Percentiles rank a stretch among this genome's conserved stretches.
Conservation (phyloP, 345 rosid genomes). For the Odontarrhena argentea region DNA sequence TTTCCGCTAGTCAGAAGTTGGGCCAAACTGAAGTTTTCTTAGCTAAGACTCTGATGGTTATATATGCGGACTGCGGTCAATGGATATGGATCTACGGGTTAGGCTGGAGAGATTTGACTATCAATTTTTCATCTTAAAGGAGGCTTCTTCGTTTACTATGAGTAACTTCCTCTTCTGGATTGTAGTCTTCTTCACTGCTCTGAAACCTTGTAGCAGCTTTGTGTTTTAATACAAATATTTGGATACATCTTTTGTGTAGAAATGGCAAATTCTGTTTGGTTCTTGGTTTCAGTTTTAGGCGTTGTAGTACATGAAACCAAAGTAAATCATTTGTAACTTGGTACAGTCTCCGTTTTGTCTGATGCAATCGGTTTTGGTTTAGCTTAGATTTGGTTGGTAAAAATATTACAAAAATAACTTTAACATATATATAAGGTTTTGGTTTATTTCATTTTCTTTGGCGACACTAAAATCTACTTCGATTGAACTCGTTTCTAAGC, state of each 20-base stretch:
- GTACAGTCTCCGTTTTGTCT: background rate
- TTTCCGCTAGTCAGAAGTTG: slow-evolving; percentile 53
- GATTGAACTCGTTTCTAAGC: too few species aligned
- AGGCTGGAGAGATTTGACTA: slow-evolving; percentile 11
- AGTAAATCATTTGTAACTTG: background rate
- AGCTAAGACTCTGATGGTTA: background rate
- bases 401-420: too few species aligned
- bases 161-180: background rate
- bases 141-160: background rate
- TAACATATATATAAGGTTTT: too few species aligned
- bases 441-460: background rate
- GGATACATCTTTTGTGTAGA: background rate
- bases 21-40: background rate
- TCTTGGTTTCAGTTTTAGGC: background rate
- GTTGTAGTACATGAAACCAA: background rate
- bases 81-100: background rate
- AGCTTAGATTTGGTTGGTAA: too few species aligned
- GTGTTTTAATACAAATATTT: background rate
- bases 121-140: background rate
- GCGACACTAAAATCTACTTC: background rate
- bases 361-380: background rate
- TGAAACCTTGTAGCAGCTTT: slow-evolving; percentile 2
- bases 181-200: background rate
- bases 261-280: background rate
- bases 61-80: background rate